phyloP scores from a whole-genome alignment of 1,284 basidiomycete genomes.

The Fomitopsis betulina region DNA sequence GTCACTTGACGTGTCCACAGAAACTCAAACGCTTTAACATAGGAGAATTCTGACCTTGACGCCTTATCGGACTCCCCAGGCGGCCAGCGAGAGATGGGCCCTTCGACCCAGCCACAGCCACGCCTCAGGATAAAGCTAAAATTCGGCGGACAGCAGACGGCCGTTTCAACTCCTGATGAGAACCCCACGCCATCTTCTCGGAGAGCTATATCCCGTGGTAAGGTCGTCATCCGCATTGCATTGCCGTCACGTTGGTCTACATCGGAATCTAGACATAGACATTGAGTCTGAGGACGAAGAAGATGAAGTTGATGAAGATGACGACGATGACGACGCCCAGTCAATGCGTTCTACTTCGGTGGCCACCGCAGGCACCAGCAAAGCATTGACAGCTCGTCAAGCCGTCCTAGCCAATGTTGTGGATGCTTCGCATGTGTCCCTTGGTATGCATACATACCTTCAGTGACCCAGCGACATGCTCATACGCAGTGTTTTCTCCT shows the following conservation, averaged over 20 bases:
- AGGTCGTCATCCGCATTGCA: neutral
- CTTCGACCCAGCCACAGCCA: constrained; percentile 16
- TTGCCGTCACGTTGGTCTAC: neutral
- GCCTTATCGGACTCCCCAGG: constrained; percentile 26
- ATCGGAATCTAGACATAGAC: constrained; percentile 25
- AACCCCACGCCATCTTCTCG: constrained; percentile 17
- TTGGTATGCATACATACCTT: constrained; percentile 32
- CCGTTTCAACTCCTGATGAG: constrained; percentile 22
- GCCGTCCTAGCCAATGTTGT: constrained; percentile 67
- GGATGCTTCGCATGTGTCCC: constrained; percentile 60
- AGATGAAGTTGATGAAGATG: constrained; percentile 35
- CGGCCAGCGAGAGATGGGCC: constrained; percentile 9
- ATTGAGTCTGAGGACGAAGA: constrained; percentile 54
- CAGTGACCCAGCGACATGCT: neutral
- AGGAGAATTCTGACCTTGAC: constrained; percentile 32
- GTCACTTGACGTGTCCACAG: constrained; percentile 7
- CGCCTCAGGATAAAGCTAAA: constrained; percentile 65
- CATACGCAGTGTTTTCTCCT: neutral
- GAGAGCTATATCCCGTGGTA: constrained; percentile 28
- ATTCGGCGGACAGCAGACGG: constrained; percentile 37
- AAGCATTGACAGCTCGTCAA: constrained; percentile 64
- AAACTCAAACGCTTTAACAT: neutral
- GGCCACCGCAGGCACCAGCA: constrained; percentile 31
- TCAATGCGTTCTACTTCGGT: constrained; percentile 28
- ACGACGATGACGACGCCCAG: constrained; percentile 30